Percentiles rank a stretch among this genome's conserved stretches.
These are phyloP conservation scores for Pogostemon cablin DNA, from an alignment of 257 asterid species.

Conservation along the genomic window DNA sequence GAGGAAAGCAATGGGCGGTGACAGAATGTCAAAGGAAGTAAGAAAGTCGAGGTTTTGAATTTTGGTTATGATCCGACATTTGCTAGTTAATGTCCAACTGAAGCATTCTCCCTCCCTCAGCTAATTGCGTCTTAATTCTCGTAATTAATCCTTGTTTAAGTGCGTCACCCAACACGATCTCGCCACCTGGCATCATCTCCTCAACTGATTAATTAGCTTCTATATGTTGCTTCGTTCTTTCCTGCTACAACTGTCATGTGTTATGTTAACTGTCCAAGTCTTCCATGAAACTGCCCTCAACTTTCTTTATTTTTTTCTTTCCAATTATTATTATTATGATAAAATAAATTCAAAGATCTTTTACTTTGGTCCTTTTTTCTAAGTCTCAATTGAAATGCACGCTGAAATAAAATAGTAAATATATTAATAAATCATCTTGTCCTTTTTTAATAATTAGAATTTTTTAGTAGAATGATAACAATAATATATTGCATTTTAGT, in stretches of 20 bases:
- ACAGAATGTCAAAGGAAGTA: constrained; percentile 35
- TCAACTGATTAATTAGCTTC: background rate
- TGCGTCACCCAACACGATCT: background rate
- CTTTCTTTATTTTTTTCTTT: background rate
- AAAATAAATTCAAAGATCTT: background rate
- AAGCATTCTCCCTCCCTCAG: constrained; percentile 33
- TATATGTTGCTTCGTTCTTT: constrained; percentile 29
- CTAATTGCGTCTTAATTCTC: constrained; percentile 21
- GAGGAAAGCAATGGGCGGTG: constrained; percentile 55
- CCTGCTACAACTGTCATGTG: constrained; percentile 33
- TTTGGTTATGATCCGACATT: constrained; percentile 23
- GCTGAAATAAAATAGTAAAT: too few species aligned
- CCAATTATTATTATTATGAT: background rate
- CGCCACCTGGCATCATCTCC: constrained; percentile 26
- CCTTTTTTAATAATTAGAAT: background rate
- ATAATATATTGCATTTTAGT: too few species aligned
- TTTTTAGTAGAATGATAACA: too few species aligned
- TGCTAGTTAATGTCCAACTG: constrained; percentile 32
- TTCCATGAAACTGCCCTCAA: background rate
- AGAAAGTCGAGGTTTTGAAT: constrained; percentile 43
- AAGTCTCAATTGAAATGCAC: background rate
- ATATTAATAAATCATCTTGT: background rate
- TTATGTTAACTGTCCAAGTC: constrained; percentile 22
- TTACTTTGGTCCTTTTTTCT: background rate
- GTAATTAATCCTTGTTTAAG: background rate